Evolutionary conservation across 768 basidiomycete genomes (phyloP).

Genomic region (Phylloporus sp.): DNA sequence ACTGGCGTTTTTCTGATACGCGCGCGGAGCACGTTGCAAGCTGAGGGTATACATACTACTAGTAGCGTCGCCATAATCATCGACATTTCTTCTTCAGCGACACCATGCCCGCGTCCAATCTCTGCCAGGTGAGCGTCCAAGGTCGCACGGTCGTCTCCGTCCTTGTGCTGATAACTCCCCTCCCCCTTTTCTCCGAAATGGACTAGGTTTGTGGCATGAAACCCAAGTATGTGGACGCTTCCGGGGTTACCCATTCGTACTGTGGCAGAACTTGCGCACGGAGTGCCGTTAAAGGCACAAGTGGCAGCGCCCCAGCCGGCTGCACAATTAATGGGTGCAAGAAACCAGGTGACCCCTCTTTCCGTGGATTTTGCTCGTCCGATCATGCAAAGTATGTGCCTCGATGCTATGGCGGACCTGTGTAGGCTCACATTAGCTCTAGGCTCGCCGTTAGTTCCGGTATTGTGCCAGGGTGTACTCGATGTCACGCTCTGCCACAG

Average conservation of each 20-base stretch:
- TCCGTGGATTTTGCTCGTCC: conserved; percentile 54
- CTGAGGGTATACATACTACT: conserved; percentile 20
- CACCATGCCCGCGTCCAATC: conserved; percentile 20
- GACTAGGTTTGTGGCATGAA: conserved; percentile 52
- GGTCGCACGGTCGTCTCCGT: conserved; percentile 13
- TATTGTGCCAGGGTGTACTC: conserved; percentile 44
- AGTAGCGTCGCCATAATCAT: conserved; percentile 2
- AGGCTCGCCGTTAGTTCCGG: conserved; percentile 52
- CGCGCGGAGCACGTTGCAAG: conserved; percentile 26
- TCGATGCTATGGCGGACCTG: conserved; percentile 1
- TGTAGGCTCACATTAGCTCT: conserved; percentile 7
- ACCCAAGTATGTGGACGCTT: conserved; percentile 57
- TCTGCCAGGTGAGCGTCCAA: conserved; percentile 25
- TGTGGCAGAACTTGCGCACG: conserved; percentile 61
- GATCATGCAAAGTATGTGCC: conserved; percentile 49
- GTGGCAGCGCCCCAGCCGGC: conserved; percentile 31
- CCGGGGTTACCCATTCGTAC: conserved; percentile 52
- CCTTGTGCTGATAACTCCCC: conserved; percentile 7
- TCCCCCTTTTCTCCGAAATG: conserved; percentile 3
- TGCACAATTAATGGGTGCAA: conserved; percentile 51
- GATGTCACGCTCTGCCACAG: conserved; percentile 46
- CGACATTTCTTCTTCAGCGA: conserved; percentile 1
- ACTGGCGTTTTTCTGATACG: neutral
- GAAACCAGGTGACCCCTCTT: conserved; percentile 44
- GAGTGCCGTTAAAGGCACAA: conserved; percentile 29